These are phyloP conservation scores for Gossypium rotundifolium DNA, from an alignment of 345 rosid genomes.

Conservation along the genomic window DNA sequence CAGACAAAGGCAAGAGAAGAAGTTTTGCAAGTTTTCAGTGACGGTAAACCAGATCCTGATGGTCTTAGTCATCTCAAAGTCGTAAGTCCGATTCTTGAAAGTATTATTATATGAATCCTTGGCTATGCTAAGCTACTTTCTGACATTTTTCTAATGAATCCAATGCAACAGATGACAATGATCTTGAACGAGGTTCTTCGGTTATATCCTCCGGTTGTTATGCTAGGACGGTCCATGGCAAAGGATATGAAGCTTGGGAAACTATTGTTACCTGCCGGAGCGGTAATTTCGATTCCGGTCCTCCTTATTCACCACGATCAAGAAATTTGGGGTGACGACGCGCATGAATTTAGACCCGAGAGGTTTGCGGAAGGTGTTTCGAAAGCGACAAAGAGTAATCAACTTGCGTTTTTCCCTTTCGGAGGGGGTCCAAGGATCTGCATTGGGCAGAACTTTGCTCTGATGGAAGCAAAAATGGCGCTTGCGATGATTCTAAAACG, in stretches of 20 bases:
- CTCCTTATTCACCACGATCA: slow-evolving; percentile 11
- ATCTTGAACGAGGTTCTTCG: slow-evolving; percentile 34
- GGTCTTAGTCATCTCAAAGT: slow-evolving; percentile 39
- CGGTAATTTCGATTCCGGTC: slow-evolving; percentile 13
- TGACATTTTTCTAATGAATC: not conserved
- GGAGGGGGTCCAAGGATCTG: slow-evolving; percentile 58
- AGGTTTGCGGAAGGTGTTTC: slow-evolving; percentile 34
- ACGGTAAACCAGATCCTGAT: slow-evolving; percentile 19
- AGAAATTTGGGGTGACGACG: slow-evolving; percentile 4
- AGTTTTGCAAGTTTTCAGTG: slow-evolving; percentile 41
- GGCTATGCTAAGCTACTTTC: not conserved
- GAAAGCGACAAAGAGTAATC: slow-evolving; percentile 43
- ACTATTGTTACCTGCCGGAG: slow-evolving; percentile 20
- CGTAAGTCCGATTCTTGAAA: slow-evolving; percentile 20
- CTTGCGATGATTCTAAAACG: slow-evolving; percentile 42
- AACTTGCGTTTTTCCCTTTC: slow-evolving; percentile 41
- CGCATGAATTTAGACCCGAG: not conserved
- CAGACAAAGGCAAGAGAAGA: slow-evolving; percentile 57
- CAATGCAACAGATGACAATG: slow-evolving; percentile 9
- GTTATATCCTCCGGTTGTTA: slow-evolving; percentile 26
- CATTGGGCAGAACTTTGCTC: slow-evolving; percentile 55
- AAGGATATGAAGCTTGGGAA: slow-evolving; percentile 29
- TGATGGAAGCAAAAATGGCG: slow-evolving; percentile 51
- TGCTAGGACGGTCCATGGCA: slow-evolving; percentile 2
- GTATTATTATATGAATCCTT: not conserved